These are phyloP conservation scores for Curvularia sp. DNA, from an alignment of 2,329 filamentous ascomycete genomes.

Conservation along the genomic window DNA sequence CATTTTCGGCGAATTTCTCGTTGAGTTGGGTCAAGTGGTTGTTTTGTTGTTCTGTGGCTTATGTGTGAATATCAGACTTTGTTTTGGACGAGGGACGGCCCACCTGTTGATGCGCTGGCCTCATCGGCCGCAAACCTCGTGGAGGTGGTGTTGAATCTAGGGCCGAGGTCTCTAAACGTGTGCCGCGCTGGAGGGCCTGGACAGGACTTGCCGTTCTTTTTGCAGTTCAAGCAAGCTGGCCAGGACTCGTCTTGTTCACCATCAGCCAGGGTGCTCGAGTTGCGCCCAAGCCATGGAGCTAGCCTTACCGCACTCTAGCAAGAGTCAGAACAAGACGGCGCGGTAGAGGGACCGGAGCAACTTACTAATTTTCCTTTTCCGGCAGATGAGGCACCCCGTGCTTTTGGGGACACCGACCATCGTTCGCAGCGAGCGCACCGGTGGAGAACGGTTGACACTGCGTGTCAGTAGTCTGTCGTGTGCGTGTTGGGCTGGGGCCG, in stretches of 20 bases:
- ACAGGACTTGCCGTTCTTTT: constrained; percentile 45
- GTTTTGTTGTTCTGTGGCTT: constrained; percentile 19
- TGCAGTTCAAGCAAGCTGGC: constrained; percentile 45
- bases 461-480: neutral
- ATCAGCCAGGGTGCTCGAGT: constrained; percentile 19
- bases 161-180: constrained; percentile 42
- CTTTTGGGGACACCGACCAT: constrained; percentile 48
- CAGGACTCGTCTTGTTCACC: constrained; percentile 43
- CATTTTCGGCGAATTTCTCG: constrained; percentile 35
- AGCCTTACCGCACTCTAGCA: constrained; percentile 30
- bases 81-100: neutral
- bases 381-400: constrained; percentile 43
- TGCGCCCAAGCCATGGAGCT: constrained; percentile 8
- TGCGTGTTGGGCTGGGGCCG: neutral
- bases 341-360: constrained; percentile 7
- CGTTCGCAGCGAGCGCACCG: constrained; percentile 5
- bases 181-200: constrained; percentile 45
- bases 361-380: constrained; percentile 46
- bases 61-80: constrained; percentile 6
- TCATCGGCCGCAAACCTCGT: constrained; percentile 3
- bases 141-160: constrained; percentile 20
- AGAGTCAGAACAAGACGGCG: constrained; percentile 16
- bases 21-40: constrained; percentile 33
- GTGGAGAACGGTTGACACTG: neutral
- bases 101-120: constrained; percentile 8